phyloP scores from a whole-genome alignment of 176 grass and related monocot genomes.

The Tillandsia fasciculata region DNA sequence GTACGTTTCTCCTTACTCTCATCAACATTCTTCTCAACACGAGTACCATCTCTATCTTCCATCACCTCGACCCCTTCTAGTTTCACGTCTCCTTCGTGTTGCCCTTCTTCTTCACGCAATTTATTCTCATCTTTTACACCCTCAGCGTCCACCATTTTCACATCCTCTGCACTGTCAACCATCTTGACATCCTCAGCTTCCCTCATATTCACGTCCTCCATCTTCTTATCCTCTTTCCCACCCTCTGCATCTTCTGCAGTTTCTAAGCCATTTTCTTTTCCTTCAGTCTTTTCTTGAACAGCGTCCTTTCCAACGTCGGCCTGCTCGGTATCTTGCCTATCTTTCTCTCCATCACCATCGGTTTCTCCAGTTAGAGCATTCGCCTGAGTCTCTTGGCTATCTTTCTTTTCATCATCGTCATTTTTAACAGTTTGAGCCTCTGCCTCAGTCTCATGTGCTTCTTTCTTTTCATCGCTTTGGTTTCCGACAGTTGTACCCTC shows the following conservation, averaged over 20 bases:
- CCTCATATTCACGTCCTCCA: neutral
- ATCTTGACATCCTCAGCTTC: constrained; percentile 27
- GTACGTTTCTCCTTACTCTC: constrained; percentile 39
- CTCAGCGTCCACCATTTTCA: constrained; percentile 11
- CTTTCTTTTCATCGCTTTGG: no score
- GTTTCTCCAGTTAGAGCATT: neutral
- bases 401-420: neutral
- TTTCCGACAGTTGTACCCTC: no score
- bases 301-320: constrained; percentile 4
- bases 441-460: neutral
- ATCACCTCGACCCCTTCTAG: constrained; percentile 19
- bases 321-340: neutral
- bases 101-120: constrained; percentile 5
- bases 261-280: constrained; percentile 24
- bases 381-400: neutral
- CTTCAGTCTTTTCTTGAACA: constrained; percentile 20
- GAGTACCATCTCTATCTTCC: constrained; percentile 19
- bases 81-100: constrained; percentile 1
- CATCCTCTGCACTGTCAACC: constrained; percentile 16
- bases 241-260: constrained; percentile 6
- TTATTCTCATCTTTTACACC: constrained; percentile 14
- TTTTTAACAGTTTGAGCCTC: neutral
- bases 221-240: neutral
- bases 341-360: neutral
- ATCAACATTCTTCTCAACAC: constrained; percentile 23